Percentiles rank a stretch among this genome's conserved stretches.
Conservation (phyloP, 495 filamentous ascomycete species). For the Daldinia concentrica region DNA sequence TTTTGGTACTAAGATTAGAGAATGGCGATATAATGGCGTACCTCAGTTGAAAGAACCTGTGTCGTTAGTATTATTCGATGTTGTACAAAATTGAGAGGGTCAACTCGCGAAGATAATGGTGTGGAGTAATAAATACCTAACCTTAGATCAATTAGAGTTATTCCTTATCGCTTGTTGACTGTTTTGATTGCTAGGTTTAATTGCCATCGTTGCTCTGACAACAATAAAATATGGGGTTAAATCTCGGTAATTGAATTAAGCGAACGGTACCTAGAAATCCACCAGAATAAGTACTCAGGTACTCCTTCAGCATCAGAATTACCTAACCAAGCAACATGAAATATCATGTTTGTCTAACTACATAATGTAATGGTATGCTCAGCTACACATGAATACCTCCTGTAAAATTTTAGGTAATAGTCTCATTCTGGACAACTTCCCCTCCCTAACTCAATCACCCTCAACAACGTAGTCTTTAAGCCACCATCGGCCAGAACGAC, state of each 20-base stretch:
- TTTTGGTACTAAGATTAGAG: conserved; percentile 43
- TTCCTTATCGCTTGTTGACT: conserved; percentile 43
- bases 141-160: neutral
- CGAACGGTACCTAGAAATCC: neutral
- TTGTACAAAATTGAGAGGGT: conserved; percentile 27
- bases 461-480: conserved; percentile 5
- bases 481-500: conserved; percentile 58
- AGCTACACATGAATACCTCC: neutral
- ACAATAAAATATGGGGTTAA: conserved; percentile 26
- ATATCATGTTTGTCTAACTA: too few relatives aligned
- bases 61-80: conserved; percentile 30
- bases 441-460: neutral
- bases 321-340: too few relatives aligned
- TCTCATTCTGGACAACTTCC: neutral
- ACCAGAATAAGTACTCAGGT: neutral
- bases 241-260: conserved; percentile 19
- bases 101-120: conserved; percentile 11
- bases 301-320: too few relatives aligned
- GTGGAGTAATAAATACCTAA: conserved; percentile 28
- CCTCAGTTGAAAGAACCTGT: conserved; percentile 18
- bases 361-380: too few relatives aligned
- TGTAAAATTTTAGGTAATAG: neutral
- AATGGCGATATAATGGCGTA: conserved; percentile 29
- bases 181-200: conserved; percentile 30
- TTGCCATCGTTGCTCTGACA: conserved; percentile 39